Percentiles rank a stretch among this genome's conserved stretches.
These are phyloP conservation scores for Aspergillus sergii DNA, from an alignment of 2,329 filamentous ascomycete species.

Conservation along the genomic window DNA sequence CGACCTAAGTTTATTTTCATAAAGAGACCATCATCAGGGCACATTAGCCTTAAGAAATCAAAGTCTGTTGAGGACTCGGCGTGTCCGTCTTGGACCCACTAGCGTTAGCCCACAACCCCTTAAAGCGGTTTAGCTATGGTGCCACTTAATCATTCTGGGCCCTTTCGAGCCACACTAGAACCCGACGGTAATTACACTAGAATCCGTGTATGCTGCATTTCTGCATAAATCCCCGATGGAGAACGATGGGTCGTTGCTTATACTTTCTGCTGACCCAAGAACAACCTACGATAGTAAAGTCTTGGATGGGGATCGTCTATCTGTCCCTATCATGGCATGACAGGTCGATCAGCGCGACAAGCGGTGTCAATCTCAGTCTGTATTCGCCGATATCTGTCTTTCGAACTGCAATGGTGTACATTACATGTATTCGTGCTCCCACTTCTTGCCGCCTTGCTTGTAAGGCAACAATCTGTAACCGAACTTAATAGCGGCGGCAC, in stretches of 20 bases:
- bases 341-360: neutral
- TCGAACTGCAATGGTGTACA: neutral
- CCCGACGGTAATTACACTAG: neutral
- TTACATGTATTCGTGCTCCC: neutral
- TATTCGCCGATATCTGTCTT: neutral
- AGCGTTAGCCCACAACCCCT: neutral
- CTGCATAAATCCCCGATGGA: neutral
- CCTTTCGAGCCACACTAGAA: neutral
- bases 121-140: neutral
- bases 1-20: neutral
- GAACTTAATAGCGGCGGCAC: neutral
- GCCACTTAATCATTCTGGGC: neutral
- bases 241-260: neutral
- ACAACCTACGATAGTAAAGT: neutral
- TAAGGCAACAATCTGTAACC: neutral
- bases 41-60: neutral
- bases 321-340: neutral
- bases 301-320: neutral
- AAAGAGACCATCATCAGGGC: neutral
- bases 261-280: neutral
- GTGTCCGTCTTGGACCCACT: neutral
- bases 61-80: constrained; percentile 1
- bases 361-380: neutral
- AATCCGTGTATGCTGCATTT: neutral
- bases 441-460: neutral